phyloP scores from a whole-genome alignment of 78 protist genomes.

The Cyanophora paradoxa region DNA sequence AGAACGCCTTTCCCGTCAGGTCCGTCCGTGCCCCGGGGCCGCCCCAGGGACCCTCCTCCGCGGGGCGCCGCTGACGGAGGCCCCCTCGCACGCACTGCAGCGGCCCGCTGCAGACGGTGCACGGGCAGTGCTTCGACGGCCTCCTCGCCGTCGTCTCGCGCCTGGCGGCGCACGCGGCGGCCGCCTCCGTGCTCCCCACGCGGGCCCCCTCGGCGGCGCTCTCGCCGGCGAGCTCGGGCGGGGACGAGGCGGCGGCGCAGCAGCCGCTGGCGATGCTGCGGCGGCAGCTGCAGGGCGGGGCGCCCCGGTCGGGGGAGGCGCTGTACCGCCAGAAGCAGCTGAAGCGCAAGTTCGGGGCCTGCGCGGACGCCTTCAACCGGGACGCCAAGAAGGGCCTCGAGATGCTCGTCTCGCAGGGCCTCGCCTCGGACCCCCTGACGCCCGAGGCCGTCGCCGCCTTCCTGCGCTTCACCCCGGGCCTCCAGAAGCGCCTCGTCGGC shows the following conservation, averaged over 20 bases:
- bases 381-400: too few relatives aligned
- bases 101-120: too few relatives aligned
- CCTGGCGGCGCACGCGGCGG: not conserved
- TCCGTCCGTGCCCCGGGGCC: too few relatives aligned
- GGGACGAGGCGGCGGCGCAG: not conserved
- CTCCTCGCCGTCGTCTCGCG: conserved; percentile 44
- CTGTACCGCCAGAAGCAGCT: not conserved
- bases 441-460: conserved; percentile 8
- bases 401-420: too few relatives aligned
- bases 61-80: too few relatives aligned
- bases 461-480: conserved; percentile 14
- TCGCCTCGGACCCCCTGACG: not conserved
- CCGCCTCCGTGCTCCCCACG: conserved; percentile 10
- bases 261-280: not conserved
- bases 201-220: not conserved
- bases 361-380: too few relatives aligned
- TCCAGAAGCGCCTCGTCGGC: conserved; percentile 45
- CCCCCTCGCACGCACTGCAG: too few relatives aligned
- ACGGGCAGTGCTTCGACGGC: too few relatives aligned
- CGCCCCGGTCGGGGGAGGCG: not conserved
- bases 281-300: not conserved
- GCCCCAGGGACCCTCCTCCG: too few relatives aligned
- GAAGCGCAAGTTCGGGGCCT: too few relatives aligned
- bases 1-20: conserved; percentile 48
- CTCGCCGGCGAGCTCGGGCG: not conserved